Percentiles rank a stretch among this genome's conserved stretches.
Conservation (phyloP, 73 alveolate species). For the Paramecium bursaria region DNA sequence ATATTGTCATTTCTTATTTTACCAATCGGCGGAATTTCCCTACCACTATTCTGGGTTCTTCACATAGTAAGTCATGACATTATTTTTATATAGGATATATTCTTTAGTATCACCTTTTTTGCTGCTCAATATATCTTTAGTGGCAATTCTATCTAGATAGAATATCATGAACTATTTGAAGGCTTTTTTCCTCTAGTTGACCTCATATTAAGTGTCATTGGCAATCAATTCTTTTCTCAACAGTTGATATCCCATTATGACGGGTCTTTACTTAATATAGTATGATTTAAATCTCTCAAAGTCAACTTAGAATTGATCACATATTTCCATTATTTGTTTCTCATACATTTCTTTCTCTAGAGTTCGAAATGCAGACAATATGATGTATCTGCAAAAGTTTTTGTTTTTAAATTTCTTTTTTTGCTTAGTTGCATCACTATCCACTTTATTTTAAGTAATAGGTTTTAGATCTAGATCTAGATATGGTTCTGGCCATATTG, state of each 20-base stretch:
- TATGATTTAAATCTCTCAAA: neutral
- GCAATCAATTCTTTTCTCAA: neutral
- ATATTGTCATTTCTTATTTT: neutral
- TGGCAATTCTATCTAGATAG: conserved; percentile 14
- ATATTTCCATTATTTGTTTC: neutral
- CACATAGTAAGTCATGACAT: conserved; percentile 12
- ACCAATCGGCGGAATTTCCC: conserved; percentile 27
- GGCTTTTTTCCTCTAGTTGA: conserved; percentile 11
- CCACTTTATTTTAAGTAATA: too few relatives aligned
- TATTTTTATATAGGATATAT: conserved; percentile 12
- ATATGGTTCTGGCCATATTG: too few relatives aligned
- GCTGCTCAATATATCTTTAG: conserved; percentile 21
- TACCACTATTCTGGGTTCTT: neutral
- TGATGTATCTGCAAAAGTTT: conserved; percentile 39
- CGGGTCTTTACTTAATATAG: conserved; percentile 26
- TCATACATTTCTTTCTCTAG: neutral
- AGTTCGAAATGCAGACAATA: conserved; percentile 4
- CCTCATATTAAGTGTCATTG: neutral
- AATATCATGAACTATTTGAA: neutral
- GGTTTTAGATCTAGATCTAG: too few relatives aligned
- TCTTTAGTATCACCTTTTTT: neutral
- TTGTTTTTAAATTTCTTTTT: conserved; percentile 4
- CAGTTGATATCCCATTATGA: conserved; percentile 4
- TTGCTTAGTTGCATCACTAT: too few relatives aligned
- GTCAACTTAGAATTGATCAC: neutral